These are phyloP conservation scores for Claviceps fusiformis DNA, from an alignment of 2,329 filamentous ascomycete species.

Conservation along the genomic window DNA sequence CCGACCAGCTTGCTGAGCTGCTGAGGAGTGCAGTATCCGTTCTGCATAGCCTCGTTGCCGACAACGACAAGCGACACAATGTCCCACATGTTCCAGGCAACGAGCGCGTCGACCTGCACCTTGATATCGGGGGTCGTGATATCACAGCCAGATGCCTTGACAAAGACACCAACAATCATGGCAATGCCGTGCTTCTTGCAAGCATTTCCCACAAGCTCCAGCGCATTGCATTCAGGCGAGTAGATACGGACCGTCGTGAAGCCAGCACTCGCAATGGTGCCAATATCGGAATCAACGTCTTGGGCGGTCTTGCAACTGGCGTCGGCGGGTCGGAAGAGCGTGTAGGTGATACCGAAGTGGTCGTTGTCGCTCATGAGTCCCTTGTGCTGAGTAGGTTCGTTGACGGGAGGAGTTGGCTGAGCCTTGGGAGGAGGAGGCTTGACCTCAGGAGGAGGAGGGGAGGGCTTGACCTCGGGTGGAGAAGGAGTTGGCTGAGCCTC, in stretches of 20 bases:
- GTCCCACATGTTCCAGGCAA: conserved; percentile 59
- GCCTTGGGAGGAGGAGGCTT: not conserved
- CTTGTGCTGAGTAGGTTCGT: not conserved
- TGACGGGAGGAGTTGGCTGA: not conserved
- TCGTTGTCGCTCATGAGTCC: conserved; percentile 29
- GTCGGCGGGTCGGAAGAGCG: conserved; percentile 47
- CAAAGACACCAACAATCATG: conserved; percentile 80
- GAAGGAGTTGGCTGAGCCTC: not conserved
- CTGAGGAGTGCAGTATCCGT: conserved; percentile 48
- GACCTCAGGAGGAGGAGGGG: not conserved
- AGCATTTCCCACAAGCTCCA: conserved; percentile 60
- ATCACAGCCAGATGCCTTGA: conserved; percentile 50
- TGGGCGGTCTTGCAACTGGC: conserved; percentile 50
- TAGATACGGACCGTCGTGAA: conserved; percentile 70
- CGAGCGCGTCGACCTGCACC: conserved; percentile 61
- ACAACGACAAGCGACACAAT: conserved; percentile 69
- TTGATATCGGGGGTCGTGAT: conserved; percentile 47
- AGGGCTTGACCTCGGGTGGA: not conserved
- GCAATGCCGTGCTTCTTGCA: conserved; percentile 53
- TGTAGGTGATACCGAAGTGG: conserved; percentile 69
- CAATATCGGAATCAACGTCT: conserved; percentile 48
- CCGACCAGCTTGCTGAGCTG: conserved; percentile 60
- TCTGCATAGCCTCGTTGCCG: conserved; percentile 83
- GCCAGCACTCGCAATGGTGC: conserved; percentile 47
- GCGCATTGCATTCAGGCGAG: conserved; percentile 78